Evolutionary conservation across 2,329 filamentous ascomycete species (phyloP).

Genomic region (Fusarium verticillioides): DNA sequence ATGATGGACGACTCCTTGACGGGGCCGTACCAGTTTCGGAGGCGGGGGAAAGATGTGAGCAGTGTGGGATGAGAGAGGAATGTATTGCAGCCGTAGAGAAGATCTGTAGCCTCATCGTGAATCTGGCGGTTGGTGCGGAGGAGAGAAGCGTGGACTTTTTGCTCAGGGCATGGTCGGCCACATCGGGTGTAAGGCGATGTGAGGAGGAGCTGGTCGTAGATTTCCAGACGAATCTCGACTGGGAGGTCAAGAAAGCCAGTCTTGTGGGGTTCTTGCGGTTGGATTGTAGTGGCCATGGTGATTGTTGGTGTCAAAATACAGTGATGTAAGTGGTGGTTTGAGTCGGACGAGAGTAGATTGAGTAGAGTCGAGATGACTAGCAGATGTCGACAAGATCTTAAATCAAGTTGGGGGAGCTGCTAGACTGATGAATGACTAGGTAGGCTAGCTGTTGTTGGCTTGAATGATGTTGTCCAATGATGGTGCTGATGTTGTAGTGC

Average conservation of each 20-base stretch:
- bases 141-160: constrained; percentile 51
- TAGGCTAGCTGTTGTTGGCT: constrained; percentile 14
- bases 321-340: background rate
- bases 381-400: constrained; percentile 7
- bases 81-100: constrained; percentile 58
- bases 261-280: constrained; percentile 30
- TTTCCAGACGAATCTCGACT: constrained; percentile 59
- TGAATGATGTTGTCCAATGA: constrained; percentile 14
- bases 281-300: constrained; percentile 38
- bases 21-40: constrained; percentile 48
- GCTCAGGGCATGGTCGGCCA: constrained; percentile 25
- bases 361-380: constrained; percentile 10
- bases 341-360: background rate
- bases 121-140: constrained; percentile 55
- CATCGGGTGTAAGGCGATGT: constrained; percentile 47
- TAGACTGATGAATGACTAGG: constrained; percentile 17
- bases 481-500: constrained; percentile 22
- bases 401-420: constrained; percentile 20
- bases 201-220: constrained; percentile 57
- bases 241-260: constrained; percentile 55
- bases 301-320: background rate
- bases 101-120: constrained; percentile 53
- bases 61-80: constrained; percentile 56
- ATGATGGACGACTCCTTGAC: constrained; percentile 46
- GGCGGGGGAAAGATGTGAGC: constrained; percentile 55